Conservation (phyloP, 2,329 filamentous ascomycete species). For the Xylaria sp. region DNA sequence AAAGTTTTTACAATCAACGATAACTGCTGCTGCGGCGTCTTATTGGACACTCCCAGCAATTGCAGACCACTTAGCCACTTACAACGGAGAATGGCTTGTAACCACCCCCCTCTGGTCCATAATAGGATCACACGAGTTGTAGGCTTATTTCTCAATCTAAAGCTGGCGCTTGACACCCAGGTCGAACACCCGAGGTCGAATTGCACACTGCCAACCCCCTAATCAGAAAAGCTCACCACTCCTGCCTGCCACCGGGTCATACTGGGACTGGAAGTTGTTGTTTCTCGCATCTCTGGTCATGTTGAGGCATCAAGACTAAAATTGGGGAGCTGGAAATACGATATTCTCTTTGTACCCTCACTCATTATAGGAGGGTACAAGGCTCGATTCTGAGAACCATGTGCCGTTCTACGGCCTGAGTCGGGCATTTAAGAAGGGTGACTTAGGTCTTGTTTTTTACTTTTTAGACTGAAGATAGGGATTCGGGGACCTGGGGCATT, state of each 20-base stretch:
- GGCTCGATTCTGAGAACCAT: neutral
- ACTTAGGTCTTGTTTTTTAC: constrained; percentile 28
- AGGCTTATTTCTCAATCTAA: no score
- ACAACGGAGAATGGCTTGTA: neutral
- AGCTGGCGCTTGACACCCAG: neutral
- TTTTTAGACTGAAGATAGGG: constrained; percentile 36
- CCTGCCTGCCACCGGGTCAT: neutral
- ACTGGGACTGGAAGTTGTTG: neutral
- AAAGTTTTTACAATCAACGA: neutral
- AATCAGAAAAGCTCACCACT: neutral
- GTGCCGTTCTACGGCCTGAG: neutral
- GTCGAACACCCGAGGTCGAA: neutral
- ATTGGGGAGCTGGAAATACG: constrained; percentile 8
- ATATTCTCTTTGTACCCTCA: constrained; percentile 5
- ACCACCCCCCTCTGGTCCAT: neutral
- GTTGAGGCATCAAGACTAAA: constrained; percentile 17
- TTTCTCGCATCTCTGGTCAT: neutral
- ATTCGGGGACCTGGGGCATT: constrained; percentile 21
- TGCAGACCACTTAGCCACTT: neutral
- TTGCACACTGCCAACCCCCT: neutral
- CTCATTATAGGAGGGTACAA: neutral
- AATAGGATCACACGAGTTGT: neutral
- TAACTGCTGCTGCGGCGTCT: neutral
- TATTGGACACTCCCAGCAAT: neutral
- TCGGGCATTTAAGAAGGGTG: constrained; percentile 1